Conservation (phyloP, 768 basidiomycete species). For the Boletellus ananas region DNA sequence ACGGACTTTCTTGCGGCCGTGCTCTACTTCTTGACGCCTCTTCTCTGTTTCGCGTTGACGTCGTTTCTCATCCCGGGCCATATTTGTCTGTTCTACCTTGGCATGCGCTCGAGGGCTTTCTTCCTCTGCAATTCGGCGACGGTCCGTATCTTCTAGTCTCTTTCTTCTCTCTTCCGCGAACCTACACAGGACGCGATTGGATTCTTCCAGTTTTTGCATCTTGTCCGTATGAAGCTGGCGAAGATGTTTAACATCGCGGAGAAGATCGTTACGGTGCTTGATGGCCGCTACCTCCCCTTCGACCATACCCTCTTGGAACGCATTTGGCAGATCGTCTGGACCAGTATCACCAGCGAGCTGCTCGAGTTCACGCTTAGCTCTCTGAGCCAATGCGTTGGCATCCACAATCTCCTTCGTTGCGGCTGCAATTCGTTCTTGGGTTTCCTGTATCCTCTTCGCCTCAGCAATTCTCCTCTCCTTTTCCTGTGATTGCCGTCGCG, state of each 20-base stretch:
- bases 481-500: conserved; percentile 25
- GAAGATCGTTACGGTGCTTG: conserved; percentile 8
- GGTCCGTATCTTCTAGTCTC: conserved; percentile 19
- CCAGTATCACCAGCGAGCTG: not conserved
- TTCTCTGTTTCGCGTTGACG: conserved; percentile 6
- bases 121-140: conserved; percentile 15
- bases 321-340: conserved; percentile 13
- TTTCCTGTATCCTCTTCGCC: conserved; percentile 12
- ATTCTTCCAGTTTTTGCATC: conserved; percentile 16
- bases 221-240: conserved; percentile 18
- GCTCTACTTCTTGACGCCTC: conserved; percentile 5
- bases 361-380: conserved; percentile 1
- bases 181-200: conserved; percentile 12
- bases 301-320: conserved; percentile 23
- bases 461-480: conserved; percentile 21
- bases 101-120: conserved; percentile 4
- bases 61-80: conserved; percentile 2
- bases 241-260: conserved; percentile 12
- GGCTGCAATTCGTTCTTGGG: conserved; percentile 16
- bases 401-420: conserved; percentile 20
- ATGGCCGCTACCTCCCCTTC: conserved; percentile 12
- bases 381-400: conserved; percentile 7
- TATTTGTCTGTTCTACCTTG: conserved; percentile 11
- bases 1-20: not conserved
- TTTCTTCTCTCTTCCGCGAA: conserved; percentile 25